Evolutionary conservation across 2,329 filamentous ascomycete genomes (phyloP), one percentile per base, ranked within the genome.

Genomic region (Alternaria arbusti): DNA sequence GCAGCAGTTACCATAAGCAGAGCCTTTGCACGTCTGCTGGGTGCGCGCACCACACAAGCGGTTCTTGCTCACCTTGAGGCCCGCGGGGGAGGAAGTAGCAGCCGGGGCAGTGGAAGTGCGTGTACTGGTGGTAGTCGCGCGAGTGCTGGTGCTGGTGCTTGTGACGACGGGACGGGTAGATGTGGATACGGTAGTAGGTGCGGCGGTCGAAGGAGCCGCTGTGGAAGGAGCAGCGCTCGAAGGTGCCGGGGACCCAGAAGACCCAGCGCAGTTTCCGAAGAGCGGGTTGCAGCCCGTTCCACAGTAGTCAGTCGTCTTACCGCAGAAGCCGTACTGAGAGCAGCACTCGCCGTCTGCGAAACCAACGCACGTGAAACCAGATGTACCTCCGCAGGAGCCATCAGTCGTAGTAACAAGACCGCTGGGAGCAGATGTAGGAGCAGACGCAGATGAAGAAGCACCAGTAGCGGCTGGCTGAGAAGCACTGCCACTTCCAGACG

Each of bases 261-360:
- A 51, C 3, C 47, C 47, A 8, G 47, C n/a, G 54, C 54, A 61
- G 51, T 43, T 51, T n/a, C 59, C 59, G 12, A 61, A 46, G 13
- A 61, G 52, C 17, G 58, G 17, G 32, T 61, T 61, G 20, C 58
- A 61, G 25, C 58, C 58, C n/a, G 52, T 50, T 44, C 58, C 58
- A 26, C 58, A 61, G 32, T 61, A n/a, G 8, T 57, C 58, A 11
- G 32, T 20, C 3, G 51, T 56, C 17, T 32, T 43, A n/a, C 67
- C 67, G 28, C 67, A 69, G 59, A 57, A 67, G 1, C 67, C 67
- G 20, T 68, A 70, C 52, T 61, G 52, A 3, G 65, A 70, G 61
- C 70, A 73, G 57, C 70, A 73, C n/a, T 67, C 64, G 45, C 70
- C 70, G 6, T 63, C 26, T 5, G 51, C 45, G 23, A 63, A 70